Evolutionary conservation across 2,329 filamentous ascomycete species (phyloP), one percentile per base, ranked within the genome.

Genomic region (Ustulina deusta): DNA sequence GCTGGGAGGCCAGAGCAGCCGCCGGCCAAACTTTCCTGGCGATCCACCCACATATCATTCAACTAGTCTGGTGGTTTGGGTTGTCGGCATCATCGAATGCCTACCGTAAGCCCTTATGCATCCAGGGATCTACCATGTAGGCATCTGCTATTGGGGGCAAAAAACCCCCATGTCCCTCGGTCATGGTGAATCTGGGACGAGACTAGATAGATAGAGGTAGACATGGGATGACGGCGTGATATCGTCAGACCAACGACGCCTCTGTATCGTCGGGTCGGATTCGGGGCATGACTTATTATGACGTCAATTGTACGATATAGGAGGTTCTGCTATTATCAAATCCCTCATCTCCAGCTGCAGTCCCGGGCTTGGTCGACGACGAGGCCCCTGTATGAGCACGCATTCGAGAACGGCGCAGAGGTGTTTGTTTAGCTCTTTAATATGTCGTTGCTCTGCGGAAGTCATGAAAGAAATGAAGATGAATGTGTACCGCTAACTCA

Each of bases 201-300:
- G 6, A 36, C 34, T 11, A 36, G 6, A 6, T 36, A 36, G 34
- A 36, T 15, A 40, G 38, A 7, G 13, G 13, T 40, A 40, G 38
- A 40, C 9, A 7, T 15, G 17, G 38, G 17, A 13, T 7, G 38
- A 13, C 38, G 6, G 9, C 38, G 10, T 40, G 6, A 9, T 40
- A 10, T 40, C 38, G n/a, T 40, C 13, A 40, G 3, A 15, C 38
- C 38, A 15, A 11, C 4, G 34, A 42, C 27, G 17, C 22, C 17
- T 13, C 34, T 51, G 17, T 10, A 44, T 27, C 40, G 17, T 61
- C 27, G 32, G 38, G 11, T 25, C 42, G 60, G 62, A 55, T 13
- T 56, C 9, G 22, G 36, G n/a, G 9, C 55, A 63, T 67, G 60
- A 67, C 49, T 65, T 52, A 44, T 48, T 15, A 62, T 68, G 66